Evolutionary conservation across 768 basidiomycete genomes (phyloP).

Genomic region (Mrakia blollopis): DNA sequence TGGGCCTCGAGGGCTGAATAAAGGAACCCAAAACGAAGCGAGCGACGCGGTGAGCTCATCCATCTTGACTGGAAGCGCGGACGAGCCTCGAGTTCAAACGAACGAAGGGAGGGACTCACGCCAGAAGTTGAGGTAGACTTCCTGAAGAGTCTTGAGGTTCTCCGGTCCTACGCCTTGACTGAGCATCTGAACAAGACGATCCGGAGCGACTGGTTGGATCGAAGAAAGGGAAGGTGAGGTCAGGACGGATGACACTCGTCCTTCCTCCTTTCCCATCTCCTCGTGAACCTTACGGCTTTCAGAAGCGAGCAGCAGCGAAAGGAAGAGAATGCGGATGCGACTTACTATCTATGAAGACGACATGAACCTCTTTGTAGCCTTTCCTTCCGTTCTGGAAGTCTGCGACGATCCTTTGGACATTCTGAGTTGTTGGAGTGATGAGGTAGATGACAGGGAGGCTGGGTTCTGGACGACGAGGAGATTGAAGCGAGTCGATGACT

Average conservation of each 20-base stretch:
- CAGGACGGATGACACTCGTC: slow-evolving; percentile 3
- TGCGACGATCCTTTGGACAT: slow-evolving; percentile 80
- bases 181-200: slow-evolving; percentile 68
- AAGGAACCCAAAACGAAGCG: background rate
- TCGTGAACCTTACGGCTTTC: too few relatives aligned
- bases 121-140: slow-evolving; percentile 90
- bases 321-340: slow-evolving; percentile 6
- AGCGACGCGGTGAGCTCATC: background rate
- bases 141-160: slow-evolving; percentile 68
- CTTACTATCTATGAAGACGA: slow-evolving; percentile 90
- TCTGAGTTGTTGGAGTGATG: slow-evolving; percentile 89
- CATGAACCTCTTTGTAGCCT: slow-evolving; percentile 74
- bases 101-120: slow-evolving; percentile 52
- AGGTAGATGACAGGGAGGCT: slow-evolving; percentile 89
- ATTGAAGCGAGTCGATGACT: slow-evolving; percentile 92
- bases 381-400: slow-evolving; percentile 66
- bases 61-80: background rate
- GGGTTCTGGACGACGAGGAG: slow-evolving; percentile 71
- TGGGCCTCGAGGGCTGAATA: slow-evolving; percentile 73
- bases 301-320: too few relatives aligned
- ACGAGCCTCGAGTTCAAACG: background rate
- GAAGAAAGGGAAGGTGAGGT: background rate
- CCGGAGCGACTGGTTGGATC: slow-evolving; percentile 59
- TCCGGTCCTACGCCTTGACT: slow-evolving; percentile 71
- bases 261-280: background rate